Percentiles rank a stretch among this genome's conserved stretches.
Conservation (phyloP, 805 yeast genomes). For the Saturnispora gosingensis region DNA sequence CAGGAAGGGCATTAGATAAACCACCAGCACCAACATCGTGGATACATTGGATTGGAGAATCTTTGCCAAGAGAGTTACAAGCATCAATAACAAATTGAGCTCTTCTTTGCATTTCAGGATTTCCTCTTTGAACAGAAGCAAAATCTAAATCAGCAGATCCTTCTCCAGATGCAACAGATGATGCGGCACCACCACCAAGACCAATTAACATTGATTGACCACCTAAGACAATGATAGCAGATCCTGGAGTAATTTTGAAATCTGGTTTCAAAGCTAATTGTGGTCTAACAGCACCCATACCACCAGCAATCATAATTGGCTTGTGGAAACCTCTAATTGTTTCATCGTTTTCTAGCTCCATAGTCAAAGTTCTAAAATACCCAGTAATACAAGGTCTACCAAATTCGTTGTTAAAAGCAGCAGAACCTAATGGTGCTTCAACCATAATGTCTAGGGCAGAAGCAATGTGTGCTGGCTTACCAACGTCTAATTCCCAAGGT, state of each 20-base stretch:
- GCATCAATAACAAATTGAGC: slow-evolving; percentile 97
- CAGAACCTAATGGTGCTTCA: slow-evolving; percentile 95
- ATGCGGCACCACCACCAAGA: slow-evolving; percentile 99
- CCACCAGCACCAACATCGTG: slow-evolving; percentile 99
- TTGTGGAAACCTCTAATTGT: slow-evolving; percentile 95
- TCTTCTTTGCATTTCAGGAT: slow-evolving; percentile 98
- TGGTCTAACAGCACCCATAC: slow-evolving; percentile 95
- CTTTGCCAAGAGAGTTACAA: slow-evolving; percentile 72
- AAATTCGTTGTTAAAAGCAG: slow-evolving; percentile 96
- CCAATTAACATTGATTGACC: slow-evolving; percentile 98
- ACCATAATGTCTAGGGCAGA: slow-evolving; percentile 89
- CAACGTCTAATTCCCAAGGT: slow-evolving; percentile 93
- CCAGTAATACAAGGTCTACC: slow-evolving; percentile 98
- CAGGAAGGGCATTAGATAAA: slow-evolving; percentile 92
- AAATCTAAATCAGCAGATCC: slow-evolving; percentile 94
- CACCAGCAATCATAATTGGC: slow-evolving; percentile 99
- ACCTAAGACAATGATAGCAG: slow-evolving; percentile 86
- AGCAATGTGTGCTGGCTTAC: slow-evolving; percentile 90
- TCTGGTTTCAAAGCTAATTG: slow-evolving; percentile 75
- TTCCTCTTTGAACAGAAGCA: slow-evolving; percentile 98
- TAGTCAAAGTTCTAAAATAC: slow-evolving; percentile 90
- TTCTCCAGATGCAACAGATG: slow-evolving; percentile 92
- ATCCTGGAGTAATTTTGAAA: slow-evolving; percentile 82
- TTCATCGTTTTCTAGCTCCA: slow-evolving; percentile 52
- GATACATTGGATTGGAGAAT: slow-evolving; percentile 80